phyloP scores from a whole-genome alignment of 805 yeast genomes.

The Blastobotrys terrestris region DNA sequence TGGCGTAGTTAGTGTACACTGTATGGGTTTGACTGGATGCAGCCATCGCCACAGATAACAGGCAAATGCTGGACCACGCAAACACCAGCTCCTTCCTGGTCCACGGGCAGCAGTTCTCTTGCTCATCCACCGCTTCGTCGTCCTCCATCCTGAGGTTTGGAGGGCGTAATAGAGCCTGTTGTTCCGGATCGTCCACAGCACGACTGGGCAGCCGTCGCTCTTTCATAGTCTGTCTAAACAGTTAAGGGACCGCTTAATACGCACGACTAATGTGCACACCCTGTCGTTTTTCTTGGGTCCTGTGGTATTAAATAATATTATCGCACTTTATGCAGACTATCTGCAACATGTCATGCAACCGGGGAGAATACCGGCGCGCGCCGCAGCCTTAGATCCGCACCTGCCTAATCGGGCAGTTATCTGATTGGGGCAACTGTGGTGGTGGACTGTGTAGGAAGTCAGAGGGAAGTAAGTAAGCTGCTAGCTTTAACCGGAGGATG shows the following conservation, averaged over 20 bases:
- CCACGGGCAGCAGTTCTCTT: slow-evolving; percentile 3
- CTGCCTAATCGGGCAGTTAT: background rate
- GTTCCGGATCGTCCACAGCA: background rate
- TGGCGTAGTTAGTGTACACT: slow-evolving; percentile 33
- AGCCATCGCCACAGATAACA: slow-evolving; percentile 10
- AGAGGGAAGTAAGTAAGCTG: no score
- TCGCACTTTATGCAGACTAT: background rate
- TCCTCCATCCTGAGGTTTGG: background rate
- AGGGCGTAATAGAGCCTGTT: background rate
- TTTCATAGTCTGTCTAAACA: background rate
- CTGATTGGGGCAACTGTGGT: background rate
- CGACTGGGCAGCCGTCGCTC: background rate
- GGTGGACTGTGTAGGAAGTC: no score
- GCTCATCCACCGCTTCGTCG: background rate
- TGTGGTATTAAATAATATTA: background rate
- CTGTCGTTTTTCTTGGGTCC: no score
- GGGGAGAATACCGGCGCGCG: no score
- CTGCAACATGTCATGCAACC: background rate
- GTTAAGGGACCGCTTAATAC: no score
- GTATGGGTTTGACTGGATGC: slow-evolving; percentile 6
- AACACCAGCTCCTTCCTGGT: slow-evolving; percentile 7
- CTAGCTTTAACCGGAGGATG: no score
- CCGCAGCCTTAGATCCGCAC: no score
- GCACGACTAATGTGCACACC: no score
- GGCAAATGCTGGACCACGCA: slow-evolving; percentile 10